Base-by-base conservation (phyloP, 2,329 filamentous ascomycete species). In the Coleophoma cylindrospora region DNA sequence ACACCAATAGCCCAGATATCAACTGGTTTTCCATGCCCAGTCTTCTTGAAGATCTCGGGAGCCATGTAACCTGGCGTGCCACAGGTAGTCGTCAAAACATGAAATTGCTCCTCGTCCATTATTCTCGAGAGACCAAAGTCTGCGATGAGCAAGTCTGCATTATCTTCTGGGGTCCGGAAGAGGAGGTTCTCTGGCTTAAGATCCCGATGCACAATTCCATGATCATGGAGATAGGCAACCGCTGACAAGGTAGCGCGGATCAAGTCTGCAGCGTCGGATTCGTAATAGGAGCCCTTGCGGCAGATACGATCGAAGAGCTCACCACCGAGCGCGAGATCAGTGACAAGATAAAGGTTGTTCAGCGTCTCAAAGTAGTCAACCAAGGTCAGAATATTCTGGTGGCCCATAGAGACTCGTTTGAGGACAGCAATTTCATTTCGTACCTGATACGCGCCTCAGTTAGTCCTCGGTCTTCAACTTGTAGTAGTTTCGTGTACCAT, bases 361-460 rank as follows among this genome's bases (percentile, higher is more conserved):
- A 96, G 95, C 7, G 94, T 99, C 74, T 99, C 94, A 66, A 99
- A 99, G 72, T 97, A 99, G 74, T 99, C 94, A 62, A 97, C 94
- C 52, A 99, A 79, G 1, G 94, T 99, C 54, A 99, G 75, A 67
- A 99, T 97, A 67, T 99, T 99, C 69, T 94, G 89, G 72, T 99
- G 92, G 49, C 94, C 94, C 89, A 99, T 96, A 1, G 92, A 97
- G n/a, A 99, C 92, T 64, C 87, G 87, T 71, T 97, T 97, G 59
- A 99, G 79, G 22, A 99, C 91, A 7, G 94, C 92, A 62, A 99
- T 99, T 73, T 99, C 94, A 68, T 99, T 99, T 55, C 94, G 87
- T 52, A 95, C 89, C 90, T 95, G 52, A n/a, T 4, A 32, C 15
- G 11, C 36, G 34, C 15, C 22, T 22, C 38, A 32, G 49, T 57